A percentile compares a stretch with the other conserved stretches of the same genome.
phyloP scores from a whole-genome alignment of 2,329 filamentous ascomycete genomes.

The Beauveria asiatica region DNA sequence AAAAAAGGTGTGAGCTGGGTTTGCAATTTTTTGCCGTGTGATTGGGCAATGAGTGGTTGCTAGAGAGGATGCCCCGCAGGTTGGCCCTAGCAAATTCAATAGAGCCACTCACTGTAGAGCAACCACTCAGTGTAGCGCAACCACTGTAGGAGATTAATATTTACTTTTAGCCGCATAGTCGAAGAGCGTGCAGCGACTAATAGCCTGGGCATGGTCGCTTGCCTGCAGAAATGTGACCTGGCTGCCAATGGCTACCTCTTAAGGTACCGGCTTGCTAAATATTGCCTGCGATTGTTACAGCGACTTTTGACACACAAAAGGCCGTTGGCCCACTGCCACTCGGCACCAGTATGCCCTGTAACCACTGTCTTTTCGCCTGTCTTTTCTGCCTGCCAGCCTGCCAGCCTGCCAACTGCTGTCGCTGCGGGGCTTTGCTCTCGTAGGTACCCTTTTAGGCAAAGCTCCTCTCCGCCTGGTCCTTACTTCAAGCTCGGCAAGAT shows the following conservation, averaged over 20 bases:
- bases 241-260: too few relatives aligned
- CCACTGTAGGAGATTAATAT: too few relatives aligned
- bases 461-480: neutral
- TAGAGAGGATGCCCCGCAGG: slow-evolving; percentile 2
- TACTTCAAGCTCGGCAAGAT: neutral
- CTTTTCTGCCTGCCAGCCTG: too few relatives aligned
- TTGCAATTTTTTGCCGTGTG: slow-evolving; percentile 32
- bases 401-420: neutral
- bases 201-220: too few relatives aligned
- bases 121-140: too few relatives aligned
- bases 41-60: slow-evolving; percentile 22
- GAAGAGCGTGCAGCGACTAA: too few relatives aligned
- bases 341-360: neutral
- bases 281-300: neutral
- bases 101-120: neutral
- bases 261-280: too few relatives aligned
- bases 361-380: neutral
- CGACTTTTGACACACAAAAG: neutral
- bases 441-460: slow-evolving; percentile 7
- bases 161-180: too few relatives aligned
- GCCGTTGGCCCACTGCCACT: neutral
- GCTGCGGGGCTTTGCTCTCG: neutral
- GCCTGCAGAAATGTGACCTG: too few relatives aligned
- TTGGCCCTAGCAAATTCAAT: neutral
- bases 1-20: slow-evolving; percentile 24